Base-by-base conservation (phyloP, 164 flowering plant genomes). In the Kalanchoe fedtschenkoi region DNA sequence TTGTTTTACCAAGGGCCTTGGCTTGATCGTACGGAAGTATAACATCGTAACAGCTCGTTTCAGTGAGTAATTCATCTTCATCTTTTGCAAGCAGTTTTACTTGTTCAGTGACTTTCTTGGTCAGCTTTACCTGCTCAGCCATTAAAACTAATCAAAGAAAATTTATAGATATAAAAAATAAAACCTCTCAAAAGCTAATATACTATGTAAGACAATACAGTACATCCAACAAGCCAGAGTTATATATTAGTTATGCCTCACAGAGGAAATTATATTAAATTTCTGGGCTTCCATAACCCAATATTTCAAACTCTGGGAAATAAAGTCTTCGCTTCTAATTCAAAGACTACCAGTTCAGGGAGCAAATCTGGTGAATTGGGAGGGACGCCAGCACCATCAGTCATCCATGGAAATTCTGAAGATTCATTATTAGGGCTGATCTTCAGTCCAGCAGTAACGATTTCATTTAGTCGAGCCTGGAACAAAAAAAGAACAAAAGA, bases 21-120 rank as follows among this genome's bases (percentile, higher is more conserved):
- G 96, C 99, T 83, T 95, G 97, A 70, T 91, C 99, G 77, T 95
- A 95, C 14, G 92, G 93, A 54, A 78, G 89, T 72, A 90, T 73
- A 34, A 89, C 88, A 64, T 80, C 85, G 77, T 78, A 85, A 39
- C 87, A 62, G 62, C 83, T 78, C 51, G 79, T 68, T 74, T 80
- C 77, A 55, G 87, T 78, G 62, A 88, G 87, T 63, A 83, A 72
- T 70, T 91, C 93, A 70, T 91, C 89, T 72, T 89, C 96, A 77
- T 88, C 93, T 70, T 74, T 81, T 11, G 97, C 97, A 42, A 91
- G 93, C 58, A 78, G 71, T 73, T 80, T 77, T 53, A 95, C 99
- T 89, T 95, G 99, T 69, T 84, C 82, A 44, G 97, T 95, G 17
- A 95, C 89, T 74, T 85, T 89, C 77, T 86, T 95, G 44, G 95